A percentile compares a stretch with the other conserved stretches of the same genome.
phyloP scores from a whole-genome alignment of 257 asterid genomes.

The Euphrasia confusa region DNA sequence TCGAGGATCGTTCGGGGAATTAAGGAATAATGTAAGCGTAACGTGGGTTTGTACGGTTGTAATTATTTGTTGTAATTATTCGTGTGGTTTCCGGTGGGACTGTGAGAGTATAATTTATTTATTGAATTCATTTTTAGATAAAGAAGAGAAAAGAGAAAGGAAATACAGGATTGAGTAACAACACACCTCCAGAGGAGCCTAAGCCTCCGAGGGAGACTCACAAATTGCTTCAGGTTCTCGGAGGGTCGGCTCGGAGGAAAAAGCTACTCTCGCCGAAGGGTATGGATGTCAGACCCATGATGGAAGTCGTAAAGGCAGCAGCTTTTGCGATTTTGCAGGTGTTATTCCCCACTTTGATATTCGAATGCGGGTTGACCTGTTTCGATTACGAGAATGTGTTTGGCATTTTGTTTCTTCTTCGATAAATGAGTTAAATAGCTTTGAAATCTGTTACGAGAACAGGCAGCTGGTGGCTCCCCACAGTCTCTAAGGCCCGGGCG shows the following conservation, averaged over 20 bases:
- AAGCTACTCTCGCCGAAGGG: constrained; percentile 94
- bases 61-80: too few species aligned
- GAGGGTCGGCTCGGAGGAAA: constrained; percentile 87
- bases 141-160: constrained; percentile 54
- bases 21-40: too few species aligned
- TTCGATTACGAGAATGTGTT: constrained; percentile 5
- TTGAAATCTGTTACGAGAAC: constrained; percentile 21
- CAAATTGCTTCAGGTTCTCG: constrained; percentile 98
- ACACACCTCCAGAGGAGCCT: constrained; percentile 42
- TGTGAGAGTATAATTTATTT: background rate
- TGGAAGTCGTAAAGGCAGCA: constrained; percentile 98
- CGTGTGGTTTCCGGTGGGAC: too few species aligned
- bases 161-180: constrained; percentile 30
- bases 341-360: constrained; percentile 10
- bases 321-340: constrained; percentile 94
- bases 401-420: background rate
- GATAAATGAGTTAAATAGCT: constrained; percentile 4
- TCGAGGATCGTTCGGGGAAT: too few species aligned
- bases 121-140: constrained; percentile 30
- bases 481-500: constrained; percentile 85
- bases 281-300: constrained; percentile 97
- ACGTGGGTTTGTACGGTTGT: too few species aligned
- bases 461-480: constrained; percentile 95
- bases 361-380: constrained; percentile 9
- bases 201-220: constrained; percentile 78